These are phyloP conservation scores for Rutstroemia sydowiana DNA, from an alignment of 2,329 filamentous ascomycete species.

Conservation along the genomic window DNA sequence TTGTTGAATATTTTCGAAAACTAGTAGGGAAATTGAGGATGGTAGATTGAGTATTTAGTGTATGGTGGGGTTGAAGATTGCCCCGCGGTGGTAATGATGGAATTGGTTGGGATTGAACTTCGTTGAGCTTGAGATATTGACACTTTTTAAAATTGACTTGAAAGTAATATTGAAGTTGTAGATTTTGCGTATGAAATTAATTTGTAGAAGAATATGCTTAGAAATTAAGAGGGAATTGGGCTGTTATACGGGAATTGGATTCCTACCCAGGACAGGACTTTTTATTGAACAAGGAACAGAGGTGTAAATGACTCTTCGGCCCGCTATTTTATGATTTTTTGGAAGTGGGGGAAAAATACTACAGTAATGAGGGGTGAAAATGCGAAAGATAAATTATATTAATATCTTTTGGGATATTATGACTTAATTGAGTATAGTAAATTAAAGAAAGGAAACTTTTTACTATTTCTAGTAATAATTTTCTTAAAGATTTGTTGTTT, in stretches of 20 bases:
- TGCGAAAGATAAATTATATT: too few relatives aligned
- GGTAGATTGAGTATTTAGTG: neutral
- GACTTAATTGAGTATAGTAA: neutral
- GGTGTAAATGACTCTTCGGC: neutral
- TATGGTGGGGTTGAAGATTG: constrained; percentile 21
- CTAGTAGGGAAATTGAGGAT: too few relatives aligned
- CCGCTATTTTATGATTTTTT: neutral
- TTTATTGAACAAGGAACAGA: too few relatives aligned
- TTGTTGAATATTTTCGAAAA: too few relatives aligned
- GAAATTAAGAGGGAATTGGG: neutral
- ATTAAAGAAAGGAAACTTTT: neutral
- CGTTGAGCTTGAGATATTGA: too few relatives aligned
- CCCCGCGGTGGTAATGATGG: constrained; percentile 17
- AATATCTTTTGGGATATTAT: neutral
- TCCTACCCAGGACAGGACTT: neutral
- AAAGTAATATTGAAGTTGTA: too few relatives aligned
- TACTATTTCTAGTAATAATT: neutral
- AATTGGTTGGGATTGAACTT: too few relatives aligned
- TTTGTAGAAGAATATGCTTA: too few relatives aligned
- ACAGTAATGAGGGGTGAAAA: neutral
- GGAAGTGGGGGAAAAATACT: neutral
- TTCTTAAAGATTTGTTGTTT: too few relatives aligned
- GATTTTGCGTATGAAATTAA: too few relatives aligned
- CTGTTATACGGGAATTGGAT: neutral
- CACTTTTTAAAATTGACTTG: too few relatives aligned